Evolutionary conservation across 1,139 yeast genomes (phyloP).

Genomic region (Pichia sp.): DNA sequence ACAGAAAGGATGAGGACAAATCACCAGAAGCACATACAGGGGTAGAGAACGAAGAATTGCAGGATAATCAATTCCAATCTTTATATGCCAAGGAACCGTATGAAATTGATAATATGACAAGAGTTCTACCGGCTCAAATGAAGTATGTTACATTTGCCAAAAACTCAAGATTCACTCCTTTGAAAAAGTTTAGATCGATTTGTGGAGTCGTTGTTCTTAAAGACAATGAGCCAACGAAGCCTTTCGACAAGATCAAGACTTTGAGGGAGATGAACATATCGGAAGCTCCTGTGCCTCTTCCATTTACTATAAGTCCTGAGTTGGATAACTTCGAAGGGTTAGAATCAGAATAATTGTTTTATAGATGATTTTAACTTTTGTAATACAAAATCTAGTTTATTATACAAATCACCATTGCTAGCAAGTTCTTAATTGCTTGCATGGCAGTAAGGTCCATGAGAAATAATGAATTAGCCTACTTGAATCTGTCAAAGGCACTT

Average conservation of each 20-base stretch:
- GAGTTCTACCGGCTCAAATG: conserved; percentile 90
- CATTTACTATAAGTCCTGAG: conserved; percentile 61
- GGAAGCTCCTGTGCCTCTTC: conserved; percentile 90
- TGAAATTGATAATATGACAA: conserved; percentile 70
- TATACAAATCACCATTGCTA: neutral
- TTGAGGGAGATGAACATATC: conserved; percentile 76
- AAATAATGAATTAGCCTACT: conserved; percentile 11
- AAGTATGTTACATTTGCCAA: conserved; percentile 75
- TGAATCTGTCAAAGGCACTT: conserved; percentile 56
- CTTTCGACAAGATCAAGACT: conserved; percentile 69
- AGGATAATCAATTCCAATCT: conserved; percentile 25
- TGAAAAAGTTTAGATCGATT: conserved; percentile 71
- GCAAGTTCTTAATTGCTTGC: neutral
- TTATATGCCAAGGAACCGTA: conserved; percentile 51
- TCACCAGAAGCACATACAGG: conserved; percentile 24
- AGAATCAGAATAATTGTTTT: conserved; percentile 11
- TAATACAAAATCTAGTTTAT: neutral
- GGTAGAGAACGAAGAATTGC: conserved; percentile 20
- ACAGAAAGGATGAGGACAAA: conserved; percentile 20
- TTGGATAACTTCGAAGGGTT: conserved; percentile 22
- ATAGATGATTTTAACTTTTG: conserved; percentile 8
- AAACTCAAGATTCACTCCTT: conserved; percentile 76
- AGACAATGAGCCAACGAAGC: conserved; percentile 66
- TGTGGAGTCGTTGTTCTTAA: conserved; percentile 78
- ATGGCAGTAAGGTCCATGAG: too few relatives aligned